Evolutionary conservation across 371 early-diverging fungal species (phyloP).

Genomic region (Haplosporangium sp.): DNA sequence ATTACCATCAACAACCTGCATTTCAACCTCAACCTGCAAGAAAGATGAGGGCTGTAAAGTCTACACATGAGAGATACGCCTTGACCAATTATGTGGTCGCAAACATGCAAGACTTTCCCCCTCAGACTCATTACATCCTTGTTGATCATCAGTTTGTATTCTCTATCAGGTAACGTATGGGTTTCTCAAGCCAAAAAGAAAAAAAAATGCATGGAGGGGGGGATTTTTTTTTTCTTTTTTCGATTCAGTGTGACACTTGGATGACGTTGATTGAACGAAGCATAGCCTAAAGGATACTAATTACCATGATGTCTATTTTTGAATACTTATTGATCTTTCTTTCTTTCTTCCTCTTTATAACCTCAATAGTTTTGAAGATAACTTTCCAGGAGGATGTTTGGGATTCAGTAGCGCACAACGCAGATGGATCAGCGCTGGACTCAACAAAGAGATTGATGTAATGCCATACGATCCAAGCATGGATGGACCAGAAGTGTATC

Average conservation of each 20-base stretch:
- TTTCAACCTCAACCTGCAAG: constrained; percentile 29
- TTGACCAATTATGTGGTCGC: constrained; percentile 84
- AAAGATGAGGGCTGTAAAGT: constrained; percentile 56
- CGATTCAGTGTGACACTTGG: neutral
- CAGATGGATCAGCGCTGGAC: constrained; percentile 86
- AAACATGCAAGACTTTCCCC: constrained; percentile 80
- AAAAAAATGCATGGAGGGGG: too few relatives aligned
- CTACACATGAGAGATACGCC: constrained; percentile 76
- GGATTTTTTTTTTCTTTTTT: too few relatives aligned
- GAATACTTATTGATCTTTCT: neutral
- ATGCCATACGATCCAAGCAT: constrained; percentile 78
- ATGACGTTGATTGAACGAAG: constrained; percentile 5
- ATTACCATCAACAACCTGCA: constrained; percentile 13
- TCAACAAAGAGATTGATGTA: constrained; percentile 84
- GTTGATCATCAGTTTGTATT: constrained; percentile 84
- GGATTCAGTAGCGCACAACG: constrained; percentile 87
- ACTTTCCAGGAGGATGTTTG: constrained; percentile 72
- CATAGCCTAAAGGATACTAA: neutral
- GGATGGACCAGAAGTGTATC: constrained; percentile 72
- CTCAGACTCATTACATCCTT: constrained; percentile 75
- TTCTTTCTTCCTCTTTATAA: neutral
- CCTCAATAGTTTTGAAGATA: constrained; percentile 63
- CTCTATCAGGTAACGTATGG: constrained; percentile 70
- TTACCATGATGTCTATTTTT: too few relatives aligned
- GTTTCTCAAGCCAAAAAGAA: too few relatives aligned